Evolutionary conservation across 2,329 filamentous ascomycete genomes (phyloP).

Genomic region (Harringtonia aguacate): DNA sequence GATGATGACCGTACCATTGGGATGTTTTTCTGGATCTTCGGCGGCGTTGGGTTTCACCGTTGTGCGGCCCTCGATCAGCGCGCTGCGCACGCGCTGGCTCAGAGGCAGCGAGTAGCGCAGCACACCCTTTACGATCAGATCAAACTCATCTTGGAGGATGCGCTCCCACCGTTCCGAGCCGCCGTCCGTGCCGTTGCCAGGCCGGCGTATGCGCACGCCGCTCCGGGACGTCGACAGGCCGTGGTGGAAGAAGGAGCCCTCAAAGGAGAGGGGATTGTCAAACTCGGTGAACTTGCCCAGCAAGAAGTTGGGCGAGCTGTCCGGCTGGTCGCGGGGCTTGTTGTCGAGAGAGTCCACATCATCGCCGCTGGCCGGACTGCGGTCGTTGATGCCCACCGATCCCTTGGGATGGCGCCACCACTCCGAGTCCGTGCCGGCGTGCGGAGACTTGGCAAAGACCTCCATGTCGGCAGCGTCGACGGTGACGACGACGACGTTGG

Average conservation of each 20-base stretch:
- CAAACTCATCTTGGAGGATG: slow-evolving; percentile 84
- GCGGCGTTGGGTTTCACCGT: slow-evolving; percentile 52
- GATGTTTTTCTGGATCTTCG: slow-evolving; percentile 35
- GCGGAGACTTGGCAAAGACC: slow-evolving; percentile 88
- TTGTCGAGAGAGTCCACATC: slow-evolving; percentile 25
- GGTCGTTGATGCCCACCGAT: not conserved
- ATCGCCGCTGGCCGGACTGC: slow-evolving; percentile 10
- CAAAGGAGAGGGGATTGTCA: slow-evolving; percentile 80
- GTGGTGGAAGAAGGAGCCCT: slow-evolving; percentile 77
- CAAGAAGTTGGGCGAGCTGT: slow-evolving; percentile 70
- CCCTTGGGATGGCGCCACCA: slow-evolving; percentile 39
- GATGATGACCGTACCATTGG: slow-evolving; percentile 25
- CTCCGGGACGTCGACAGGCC: slow-evolving; percentile 63
- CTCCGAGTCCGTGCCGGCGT: slow-evolving; percentile 60
- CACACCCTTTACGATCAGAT: slow-evolving; percentile 83
- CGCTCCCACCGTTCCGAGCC: slow-evolving; percentile 83
- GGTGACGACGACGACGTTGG: slow-evolving; percentile 81
- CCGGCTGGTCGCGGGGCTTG: slow-evolving; percentile 43
- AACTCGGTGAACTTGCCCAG: slow-evolving; percentile 83
- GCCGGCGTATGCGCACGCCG: slow-evolving; percentile 69
- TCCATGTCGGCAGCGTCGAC: slow-evolving; percentile 82
- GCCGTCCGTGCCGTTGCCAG: slow-evolving; percentile 81
- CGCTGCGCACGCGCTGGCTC: slow-evolving; percentile 48
- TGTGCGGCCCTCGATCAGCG: slow-evolving; percentile 48
- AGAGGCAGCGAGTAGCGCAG: slow-evolving; percentile 68